Conservation (phyloP, 2,329 filamentous ascomycete species). For the Penicillium capsulatum region DNA sequence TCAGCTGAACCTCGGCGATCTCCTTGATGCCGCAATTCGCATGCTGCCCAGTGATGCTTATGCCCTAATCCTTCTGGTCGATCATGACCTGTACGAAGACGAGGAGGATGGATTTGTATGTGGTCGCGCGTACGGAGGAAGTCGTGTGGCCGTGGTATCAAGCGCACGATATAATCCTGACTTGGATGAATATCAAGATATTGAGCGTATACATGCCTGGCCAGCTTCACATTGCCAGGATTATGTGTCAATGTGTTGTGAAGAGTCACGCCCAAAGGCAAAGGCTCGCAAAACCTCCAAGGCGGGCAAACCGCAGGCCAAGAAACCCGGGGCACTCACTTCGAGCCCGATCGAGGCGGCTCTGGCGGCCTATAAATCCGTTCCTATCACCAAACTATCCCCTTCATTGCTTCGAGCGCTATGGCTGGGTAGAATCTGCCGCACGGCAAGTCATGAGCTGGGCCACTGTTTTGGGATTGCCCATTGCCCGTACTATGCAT, state of each 20-base stretch:
- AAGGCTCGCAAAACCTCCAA: constrained; percentile 6
- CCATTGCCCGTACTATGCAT: constrained; percentile 53
- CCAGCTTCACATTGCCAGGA: constrained; percentile 57
- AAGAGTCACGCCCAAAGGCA: constrained; percentile 2
- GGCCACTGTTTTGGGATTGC: constrained; percentile 64
- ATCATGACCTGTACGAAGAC: constrained; percentile 63
- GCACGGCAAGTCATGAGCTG: constrained; percentile 61
- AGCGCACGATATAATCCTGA: constrained; percentile 58
- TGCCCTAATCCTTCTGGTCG: constrained; percentile 53
- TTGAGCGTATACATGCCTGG: constrained; percentile 56
- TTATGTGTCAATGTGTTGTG: constrained; percentile 9
- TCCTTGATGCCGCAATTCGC: constrained; percentile 55
- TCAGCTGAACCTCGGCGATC: constrained; percentile 56
- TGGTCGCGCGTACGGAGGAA: constrained; percentile 62
- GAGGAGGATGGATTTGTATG: constrained; percentile 65
- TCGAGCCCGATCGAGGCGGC: constrained; percentile 6
- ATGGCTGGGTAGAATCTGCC: constrained; percentile 57
- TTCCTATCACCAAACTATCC: constrained; percentile 4
- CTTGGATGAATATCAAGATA: constrained; percentile 42
- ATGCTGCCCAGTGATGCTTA: constrained; percentile 57
- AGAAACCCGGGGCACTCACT: background rate
- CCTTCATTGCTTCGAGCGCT: constrained; percentile 36
- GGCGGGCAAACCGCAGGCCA: background rate
- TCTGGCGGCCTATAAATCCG: constrained; percentile 3
- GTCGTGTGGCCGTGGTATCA: constrained; percentile 59